Conservation (phyloP, 495 filamentous ascomycete genomes). For the Apiosordaria backusii region DNA sequence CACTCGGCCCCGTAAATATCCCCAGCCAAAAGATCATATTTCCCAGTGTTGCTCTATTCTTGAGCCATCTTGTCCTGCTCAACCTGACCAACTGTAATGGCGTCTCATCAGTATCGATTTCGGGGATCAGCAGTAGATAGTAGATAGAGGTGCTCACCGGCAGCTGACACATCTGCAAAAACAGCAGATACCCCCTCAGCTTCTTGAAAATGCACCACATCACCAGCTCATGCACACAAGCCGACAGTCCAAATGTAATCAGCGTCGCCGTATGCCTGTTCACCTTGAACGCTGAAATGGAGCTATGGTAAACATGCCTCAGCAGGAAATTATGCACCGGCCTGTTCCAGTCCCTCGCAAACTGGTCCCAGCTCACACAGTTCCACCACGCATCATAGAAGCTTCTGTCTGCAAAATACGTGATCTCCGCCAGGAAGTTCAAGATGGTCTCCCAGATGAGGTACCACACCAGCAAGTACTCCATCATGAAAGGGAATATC, state of each 20-base stretch:
- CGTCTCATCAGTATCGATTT: constrained; percentile 9
- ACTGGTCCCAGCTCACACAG: constrained; percentile 59
- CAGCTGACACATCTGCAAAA: constrained; percentile 67
- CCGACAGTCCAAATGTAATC: constrained; percentile 67
- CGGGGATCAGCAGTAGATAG: not conserved
- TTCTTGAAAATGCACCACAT: constrained; percentile 79
- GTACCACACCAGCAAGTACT: constrained; percentile 68
- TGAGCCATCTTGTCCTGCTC: constrained; percentile 60
- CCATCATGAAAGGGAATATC: constrained; percentile 72
- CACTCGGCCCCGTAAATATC: constrained; percentile 65
- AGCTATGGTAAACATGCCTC: constrained; percentile 70
- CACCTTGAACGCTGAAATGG: constrained; percentile 65
- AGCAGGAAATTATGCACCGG: constrained; percentile 69
- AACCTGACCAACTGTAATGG: constrained; percentile 49
- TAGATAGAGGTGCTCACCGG: constrained; percentile 37
- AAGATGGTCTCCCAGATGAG: constrained; percentile 79
- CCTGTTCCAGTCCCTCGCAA: constrained; percentile 70
- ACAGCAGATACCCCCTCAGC: constrained; percentile 66
- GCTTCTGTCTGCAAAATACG: constrained; percentile 68
- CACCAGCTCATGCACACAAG: constrained; percentile 68
- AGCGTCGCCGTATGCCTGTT: constrained; percentile 66
- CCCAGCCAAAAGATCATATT: constrained; percentile 76
- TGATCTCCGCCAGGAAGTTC: constrained; percentile 71
- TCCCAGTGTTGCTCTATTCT: constrained; percentile 55
- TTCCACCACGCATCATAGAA: constrained; percentile 79